Evolutionary conservation across 306 rosid species (phyloP).

Genomic region (Hippophae gyantsensis): DNA sequence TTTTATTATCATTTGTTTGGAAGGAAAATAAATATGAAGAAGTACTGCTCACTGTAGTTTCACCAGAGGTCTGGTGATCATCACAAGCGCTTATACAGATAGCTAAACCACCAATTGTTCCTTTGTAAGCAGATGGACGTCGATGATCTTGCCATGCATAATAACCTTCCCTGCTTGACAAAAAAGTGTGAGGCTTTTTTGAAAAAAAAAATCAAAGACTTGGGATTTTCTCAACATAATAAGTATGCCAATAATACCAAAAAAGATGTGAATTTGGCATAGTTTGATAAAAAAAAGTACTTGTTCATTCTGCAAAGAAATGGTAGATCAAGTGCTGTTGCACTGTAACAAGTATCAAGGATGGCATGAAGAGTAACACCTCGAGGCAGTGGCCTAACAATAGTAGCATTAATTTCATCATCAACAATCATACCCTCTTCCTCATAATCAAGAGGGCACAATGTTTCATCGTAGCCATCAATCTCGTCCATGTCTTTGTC

Average conservation of each 20-base stretch:
- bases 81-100: constrained; percentile 35
- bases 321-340: constrained; percentile 50
- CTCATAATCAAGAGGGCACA: constrained; percentile 57
- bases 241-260: no score
- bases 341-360: constrained; percentile 51
- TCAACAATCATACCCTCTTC: constrained; percentile 40
- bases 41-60: constrained; percentile 32
- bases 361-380: constrained; percentile 58
- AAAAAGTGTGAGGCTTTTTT: no score
- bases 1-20: neutral
- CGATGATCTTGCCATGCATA: constrained; percentile 34
- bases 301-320: constrained; percentile 45
- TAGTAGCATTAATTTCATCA: constrained; percentile 52
- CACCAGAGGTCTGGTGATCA: constrained; percentile 27
- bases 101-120: constrained; percentile 33
- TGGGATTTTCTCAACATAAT: no score
- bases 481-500: constrained; percentile 39
- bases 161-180: constrained; percentile 15
- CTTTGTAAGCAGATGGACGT: constrained; percentile 18
- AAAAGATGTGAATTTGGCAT: no score
- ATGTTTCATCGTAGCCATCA: constrained; percentile 50
- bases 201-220: no score
- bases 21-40: neutral
- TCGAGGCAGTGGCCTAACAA: constrained; percentile 47
- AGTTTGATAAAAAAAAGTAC: constrained; percentile 8